Conservation (phyloP, 257 asterid species). For the Osmanthus fragrans region DNA sequence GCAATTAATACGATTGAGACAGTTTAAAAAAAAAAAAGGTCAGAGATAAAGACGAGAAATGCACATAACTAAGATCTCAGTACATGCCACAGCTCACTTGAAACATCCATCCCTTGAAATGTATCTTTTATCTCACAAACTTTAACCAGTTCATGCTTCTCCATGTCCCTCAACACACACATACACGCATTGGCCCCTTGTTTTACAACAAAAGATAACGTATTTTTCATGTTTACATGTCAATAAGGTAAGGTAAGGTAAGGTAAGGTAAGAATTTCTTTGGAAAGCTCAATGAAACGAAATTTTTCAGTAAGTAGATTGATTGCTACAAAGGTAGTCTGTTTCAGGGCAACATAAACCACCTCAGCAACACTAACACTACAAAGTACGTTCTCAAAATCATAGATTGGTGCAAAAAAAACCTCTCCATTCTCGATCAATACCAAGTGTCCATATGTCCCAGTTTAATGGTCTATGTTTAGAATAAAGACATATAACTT, state of each 20-base stretch:
- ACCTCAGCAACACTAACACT: neutral
- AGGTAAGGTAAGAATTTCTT: neutral
- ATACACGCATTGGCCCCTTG: neutral
- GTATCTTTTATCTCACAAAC: neutral
- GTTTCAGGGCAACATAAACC: neutral
- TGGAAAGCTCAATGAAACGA: neutral
- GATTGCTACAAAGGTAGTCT: neutral
- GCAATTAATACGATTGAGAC: too few species aligned
- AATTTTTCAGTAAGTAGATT: neutral
- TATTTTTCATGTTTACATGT: neutral
- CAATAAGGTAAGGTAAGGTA: neutral
- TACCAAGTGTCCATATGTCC: neutral
- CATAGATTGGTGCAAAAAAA: neutral
- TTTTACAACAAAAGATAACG: neutral
- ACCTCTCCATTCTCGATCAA: neutral
- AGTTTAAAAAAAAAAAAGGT: too few species aligned
- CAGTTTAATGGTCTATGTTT: neutral
- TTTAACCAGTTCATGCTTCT: neutral
- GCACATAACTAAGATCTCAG: neutral
- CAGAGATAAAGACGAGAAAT: neutral
- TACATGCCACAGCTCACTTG: neutral
- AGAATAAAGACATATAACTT: neutral
- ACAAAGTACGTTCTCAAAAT: neutral
- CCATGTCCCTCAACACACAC: neutral
- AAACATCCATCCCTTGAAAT: neutral